Conservation (phyloP, 2,329 filamentous ascomycete species). For the Alternaria sp. region DNA sequence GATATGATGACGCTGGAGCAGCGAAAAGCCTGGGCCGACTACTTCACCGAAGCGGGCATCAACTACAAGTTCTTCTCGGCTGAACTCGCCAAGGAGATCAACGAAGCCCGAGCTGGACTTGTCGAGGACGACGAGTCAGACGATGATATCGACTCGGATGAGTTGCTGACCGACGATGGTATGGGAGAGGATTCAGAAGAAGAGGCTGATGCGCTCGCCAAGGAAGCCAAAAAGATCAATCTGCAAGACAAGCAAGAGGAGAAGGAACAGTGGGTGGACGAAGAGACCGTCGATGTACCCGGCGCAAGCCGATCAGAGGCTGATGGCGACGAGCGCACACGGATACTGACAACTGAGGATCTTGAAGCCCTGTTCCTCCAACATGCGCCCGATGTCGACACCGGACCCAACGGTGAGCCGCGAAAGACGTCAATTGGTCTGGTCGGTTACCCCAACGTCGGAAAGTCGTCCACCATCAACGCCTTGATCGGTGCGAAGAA, state of each 20-base stretch:
- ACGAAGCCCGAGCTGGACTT: slow-evolving; percentile 72
- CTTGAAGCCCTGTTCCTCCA: slow-evolving; percentile 87
- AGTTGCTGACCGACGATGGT: slow-evolving; percentile 56
- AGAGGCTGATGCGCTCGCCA: slow-evolving; percentile 60
- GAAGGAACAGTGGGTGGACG: slow-evolving; percentile 52
- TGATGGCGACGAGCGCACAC: slow-evolving; percentile 59
- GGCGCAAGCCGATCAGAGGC: slow-evolving; percentile 49
- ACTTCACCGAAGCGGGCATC: slow-evolving; percentile 82
- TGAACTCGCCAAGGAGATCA: slow-evolving; percentile 86
- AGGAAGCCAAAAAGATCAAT: slow-evolving; percentile 57
- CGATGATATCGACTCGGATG: slow-evolving; percentile 28
- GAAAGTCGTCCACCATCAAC: slow-evolving; percentile 99
- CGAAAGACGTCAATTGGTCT: slow-evolving; percentile 88
- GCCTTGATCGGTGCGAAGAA: slow-evolving; percentile 98
- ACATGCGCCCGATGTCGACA: slow-evolving; percentile 70
- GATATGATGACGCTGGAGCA: slow-evolving; percentile 97
- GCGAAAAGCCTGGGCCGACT: slow-evolving; percentile 82
- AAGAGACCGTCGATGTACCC: slow-evolving; percentile 50
- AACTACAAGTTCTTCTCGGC: slow-evolving; percentile 98
- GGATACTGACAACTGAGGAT: slow-evolving; percentile 92
- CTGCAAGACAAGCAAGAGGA: slow-evolving; percentile 56
- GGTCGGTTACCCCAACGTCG: slow-evolving; percentile 98
- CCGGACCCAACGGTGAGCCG: slow-evolving; percentile 58
- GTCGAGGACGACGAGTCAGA: slow-evolving; percentile 54
- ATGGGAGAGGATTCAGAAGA: slow-evolving; percentile 54